Percentiles rank a stretch among this genome's conserved stretches.
Conservation (phyloP, 1,139 yeast genomes). For the Scheffersomyces stambukii region DNA sequence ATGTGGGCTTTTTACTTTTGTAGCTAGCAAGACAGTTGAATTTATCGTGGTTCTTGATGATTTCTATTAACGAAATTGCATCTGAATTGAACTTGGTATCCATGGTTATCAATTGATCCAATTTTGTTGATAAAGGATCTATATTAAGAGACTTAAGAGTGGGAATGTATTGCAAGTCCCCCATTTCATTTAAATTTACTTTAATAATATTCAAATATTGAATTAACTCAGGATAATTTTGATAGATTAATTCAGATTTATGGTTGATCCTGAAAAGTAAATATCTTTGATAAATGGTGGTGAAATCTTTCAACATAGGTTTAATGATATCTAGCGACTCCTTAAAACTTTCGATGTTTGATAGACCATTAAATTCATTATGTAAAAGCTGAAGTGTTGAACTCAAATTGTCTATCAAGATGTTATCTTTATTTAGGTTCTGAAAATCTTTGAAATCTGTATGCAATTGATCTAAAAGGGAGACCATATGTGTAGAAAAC, state of each 20-base stretch:
- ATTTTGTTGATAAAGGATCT: constrained; percentile 12
- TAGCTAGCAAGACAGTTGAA: constrained; percentile 1
- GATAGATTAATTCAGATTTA: constrained; percentile 17
- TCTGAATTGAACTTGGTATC: constrained; percentile 3
- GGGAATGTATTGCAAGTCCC: constrained; percentile 12
- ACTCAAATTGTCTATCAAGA: too few relatives aligned
- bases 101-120: constrained; percentile 9
- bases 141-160: constrained; percentile 13
- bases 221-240: constrained; percentile 15
- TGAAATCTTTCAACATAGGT: too few relatives aligned
- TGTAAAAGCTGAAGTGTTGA: too few relatives aligned
- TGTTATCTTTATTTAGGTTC: too few relatives aligned
- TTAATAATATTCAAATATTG: constrained; percentile 4
- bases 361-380: too few relatives aligned
- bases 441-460: constrained; percentile 4
- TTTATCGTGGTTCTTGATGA: constrained; percentile 1
- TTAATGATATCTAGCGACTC: too few relatives aligned
- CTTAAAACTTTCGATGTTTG: too few relatives aligned
- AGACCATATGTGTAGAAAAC: constrained; percentile 22
- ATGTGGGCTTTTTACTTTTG: constrained; percentile 1
- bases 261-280: constrained; percentile 7
- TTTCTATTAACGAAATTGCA: neutral
- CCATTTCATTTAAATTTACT: constrained; percentile 7
- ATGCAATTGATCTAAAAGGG: constrained; percentile 10
- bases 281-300: constrained; percentile 4